phyloP scores from a whole-genome alignment of 1,284 basidiomycete genomes.

The Ceratobasidium papillatum region DNA sequence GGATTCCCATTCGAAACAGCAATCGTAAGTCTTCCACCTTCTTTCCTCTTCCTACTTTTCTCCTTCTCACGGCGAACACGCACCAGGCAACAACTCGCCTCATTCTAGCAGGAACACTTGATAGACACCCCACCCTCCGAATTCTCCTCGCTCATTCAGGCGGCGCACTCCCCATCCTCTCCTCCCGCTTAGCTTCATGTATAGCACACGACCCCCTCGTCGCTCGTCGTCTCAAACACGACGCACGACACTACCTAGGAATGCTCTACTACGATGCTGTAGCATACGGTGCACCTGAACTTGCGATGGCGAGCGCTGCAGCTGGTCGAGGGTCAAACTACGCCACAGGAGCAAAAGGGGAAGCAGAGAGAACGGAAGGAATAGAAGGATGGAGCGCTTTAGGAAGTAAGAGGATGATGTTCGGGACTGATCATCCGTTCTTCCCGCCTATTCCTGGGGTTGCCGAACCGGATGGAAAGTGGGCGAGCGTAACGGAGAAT shows the following conservation, averaged over 20 bases:
- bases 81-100: conserved; percentile 76
- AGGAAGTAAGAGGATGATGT: conserved; percentile 71
- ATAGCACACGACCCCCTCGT: conserved; percentile 84
- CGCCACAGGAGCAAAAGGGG: background rate
- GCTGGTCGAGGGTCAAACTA: conserved; percentile 40
- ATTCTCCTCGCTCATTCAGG: conserved; percentile 86
- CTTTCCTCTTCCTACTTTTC: background rate
- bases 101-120: conserved; percentile 81
- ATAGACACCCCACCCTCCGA: conserved; percentile 75
- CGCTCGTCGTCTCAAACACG: conserved; percentile 74
- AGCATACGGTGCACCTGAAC: conserved; percentile 61
- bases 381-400: conserved; percentile 47
- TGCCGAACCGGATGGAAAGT: conserved; percentile 62
- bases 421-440: conserved; percentile 90
- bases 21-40: conserved; percentile 60
- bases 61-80: background rate
- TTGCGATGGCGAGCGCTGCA: conserved; percentile 42
- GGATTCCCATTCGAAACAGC: conserved; percentile 92
- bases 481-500: conserved; percentile 85
- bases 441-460: conserved; percentile 76
- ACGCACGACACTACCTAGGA: conserved; percentile 83
- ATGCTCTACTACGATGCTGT: conserved; percentile 84
- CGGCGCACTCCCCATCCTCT: conserved; percentile 80
- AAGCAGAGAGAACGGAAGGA: background rate
- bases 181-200: conserved; percentile 82